Base-by-base conservation (phyloP, 129 eudicot genomes). In the Smallanthus sonchifolius region DNA sequence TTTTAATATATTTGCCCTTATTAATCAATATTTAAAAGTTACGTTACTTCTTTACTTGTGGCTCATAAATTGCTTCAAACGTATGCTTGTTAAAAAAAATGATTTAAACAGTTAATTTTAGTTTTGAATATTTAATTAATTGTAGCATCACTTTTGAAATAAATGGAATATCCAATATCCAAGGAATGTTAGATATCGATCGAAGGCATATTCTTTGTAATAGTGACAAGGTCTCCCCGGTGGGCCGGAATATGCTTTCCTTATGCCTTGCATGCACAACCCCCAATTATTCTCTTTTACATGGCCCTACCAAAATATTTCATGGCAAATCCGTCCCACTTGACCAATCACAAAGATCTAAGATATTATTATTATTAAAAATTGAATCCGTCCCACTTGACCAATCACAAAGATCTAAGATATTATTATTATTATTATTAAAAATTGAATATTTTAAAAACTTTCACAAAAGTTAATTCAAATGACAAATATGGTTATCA, bases 181-280 rank as follows among this genome's bases (percentile, higher is more conserved):
- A 77, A 69, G 51, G 75, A 57, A 77, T 77, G 75, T 67, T 39
- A 55, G 32, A 2, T 64, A 52, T 28, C 14, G 35, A 40, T 55
- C 32, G 13, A 68, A 24, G 44, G 81, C 69, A 77, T 77, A 77
- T 77, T 68, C 75, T 60, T 68, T 57, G 39, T 35, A 43, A 67
- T 32, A 34, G 7, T 36, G 52, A 16, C 16, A 55, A 28, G 16
- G 4, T 4, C 45, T 34, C 0, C 35, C 43, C 10, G n/a, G n/a
- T n/a, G n/a, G n/a, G n/a, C 5, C 9, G 6, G 75, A 56, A 68
- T 77, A 67, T 56, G 68, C 80, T 67, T 67, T 16, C 7, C 42
- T 66, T 66, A 62, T 75, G 19, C 47, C 43, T 74, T 40, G 30
- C 6, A 0, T 4, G 60, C 32, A 54, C 20, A 61, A 14, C 11